Conservation (phyloP, 768 basidiomycete genomes). For the Lactarius hatsudake region DNA sequence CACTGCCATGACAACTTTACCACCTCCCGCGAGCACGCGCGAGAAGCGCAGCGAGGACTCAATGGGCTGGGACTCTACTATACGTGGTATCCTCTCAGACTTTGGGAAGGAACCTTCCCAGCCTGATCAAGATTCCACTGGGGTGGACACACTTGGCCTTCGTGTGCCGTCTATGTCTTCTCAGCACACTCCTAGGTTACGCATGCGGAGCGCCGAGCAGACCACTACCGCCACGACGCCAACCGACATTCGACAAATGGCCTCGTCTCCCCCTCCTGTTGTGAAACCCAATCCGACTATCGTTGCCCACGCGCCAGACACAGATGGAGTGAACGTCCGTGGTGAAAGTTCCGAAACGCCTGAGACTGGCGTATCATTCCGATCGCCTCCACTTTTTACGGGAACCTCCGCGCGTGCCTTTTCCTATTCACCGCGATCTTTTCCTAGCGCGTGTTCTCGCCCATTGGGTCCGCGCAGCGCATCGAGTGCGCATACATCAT, state of each 20-base stretch:
- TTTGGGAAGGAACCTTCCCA: conserved; percentile 71
- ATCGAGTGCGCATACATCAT: conserved; percentile 34
- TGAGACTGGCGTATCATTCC: neutral
- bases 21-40: conserved; percentile 40
- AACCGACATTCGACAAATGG: conserved; percentile 1
- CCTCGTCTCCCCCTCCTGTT: conserved; percentile 13
- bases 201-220: conserved; percentile 30
- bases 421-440: conserved; percentile 17
- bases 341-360: conserved; percentile 6
- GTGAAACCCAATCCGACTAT: conserved; percentile 20
- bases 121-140: conserved; percentile 49
- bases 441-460: conserved; percentile 28
- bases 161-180: conserved; percentile 61
- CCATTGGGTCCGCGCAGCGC: conserved; percentile 29
- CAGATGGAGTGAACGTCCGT: conserved; percentile 3
- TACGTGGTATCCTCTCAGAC: conserved; percentile 65
- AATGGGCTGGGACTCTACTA: conserved; percentile 44
- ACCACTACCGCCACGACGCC: neutral
- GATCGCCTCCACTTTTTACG: conserved; percentile 2
- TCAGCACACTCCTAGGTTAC: conserved; percentile 23
- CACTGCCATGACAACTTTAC: conserved; percentile 38
- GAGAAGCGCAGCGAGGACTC: conserved; percentile 36
- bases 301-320: conserved; percentile 22
- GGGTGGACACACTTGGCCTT: conserved; percentile 54
- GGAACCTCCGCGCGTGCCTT: conserved; percentile 27